Percentiles rank a stretch among this genome's conserved stretches.
Evolutionary conservation across 148 eudicot genomes (phyloP).

Genomic region (Vaccinium myrtillus): DNA sequence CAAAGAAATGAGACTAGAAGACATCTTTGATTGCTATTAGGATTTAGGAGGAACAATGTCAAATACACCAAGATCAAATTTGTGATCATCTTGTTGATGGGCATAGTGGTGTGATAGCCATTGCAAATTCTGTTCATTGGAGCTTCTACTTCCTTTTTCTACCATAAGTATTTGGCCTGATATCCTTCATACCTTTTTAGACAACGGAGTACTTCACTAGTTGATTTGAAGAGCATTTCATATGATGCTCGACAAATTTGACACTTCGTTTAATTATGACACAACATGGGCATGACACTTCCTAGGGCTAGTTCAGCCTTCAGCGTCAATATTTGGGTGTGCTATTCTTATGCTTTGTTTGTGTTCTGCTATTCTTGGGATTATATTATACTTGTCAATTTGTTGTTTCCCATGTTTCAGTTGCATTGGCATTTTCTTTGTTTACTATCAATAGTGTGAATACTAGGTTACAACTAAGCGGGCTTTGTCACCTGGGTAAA

Average conservation of each 20-base stretch:
- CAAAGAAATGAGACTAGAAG: not conserved
- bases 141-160: not conserved
- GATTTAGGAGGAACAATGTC: not conserved
- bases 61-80: not conserved
- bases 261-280: not conserved
- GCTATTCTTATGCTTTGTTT: not conserved
- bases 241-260: not conserved
- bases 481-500: not conserved
- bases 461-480: not conserved
- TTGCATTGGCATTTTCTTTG: constrained; percentile 1
- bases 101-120: not conserved
- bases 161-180: not conserved
- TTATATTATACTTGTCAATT: not conserved
- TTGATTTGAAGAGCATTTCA: not conserved
- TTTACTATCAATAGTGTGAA: not conserved
- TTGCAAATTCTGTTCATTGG: not conserved
- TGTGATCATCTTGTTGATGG: not conserved
- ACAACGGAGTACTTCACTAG: not conserved
- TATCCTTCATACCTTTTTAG: not conserved
- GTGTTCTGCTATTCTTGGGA: not conserved
- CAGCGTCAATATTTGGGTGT: not conserved
- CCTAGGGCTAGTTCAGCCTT: not conserved
- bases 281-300: constrained; percentile 1
- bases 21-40: not conserved
- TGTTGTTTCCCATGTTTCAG: constrained; percentile 3